Evolutionary conservation across 208 protist genomes (phyloP).

Genomic region (Naegleria lovaniensis): DNA sequence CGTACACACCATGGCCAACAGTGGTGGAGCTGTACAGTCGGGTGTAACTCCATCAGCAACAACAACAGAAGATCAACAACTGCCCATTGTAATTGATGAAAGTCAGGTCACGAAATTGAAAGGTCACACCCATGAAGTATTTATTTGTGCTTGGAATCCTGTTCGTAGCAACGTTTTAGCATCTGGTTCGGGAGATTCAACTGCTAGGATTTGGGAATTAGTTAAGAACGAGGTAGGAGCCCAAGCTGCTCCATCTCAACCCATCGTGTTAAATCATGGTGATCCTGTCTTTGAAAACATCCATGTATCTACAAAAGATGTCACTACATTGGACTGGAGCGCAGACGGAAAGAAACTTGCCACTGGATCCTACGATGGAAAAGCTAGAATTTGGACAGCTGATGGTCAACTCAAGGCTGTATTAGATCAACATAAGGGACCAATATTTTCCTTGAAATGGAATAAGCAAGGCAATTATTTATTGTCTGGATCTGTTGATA

Average conservation of each 20-base stretch:
- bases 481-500: slow-evolving; percentile 63
- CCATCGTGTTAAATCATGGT: slow-evolving; percentile 31
- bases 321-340: slow-evolving; percentile 70
- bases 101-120: slow-evolving; percentile 40
- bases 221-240: slow-evolving; percentile 19
- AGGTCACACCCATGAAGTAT: slow-evolving; percentile 48
- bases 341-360: slow-evolving; percentile 57
- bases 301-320: slow-evolving; percentile 49
- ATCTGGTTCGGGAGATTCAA: slow-evolving; percentile 56
- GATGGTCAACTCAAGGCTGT: slow-evolving; percentile 44
- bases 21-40: background rate
- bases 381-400: slow-evolving; percentile 55
- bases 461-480: slow-evolving; percentile 60
- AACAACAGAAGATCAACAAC: slow-evolving; percentile 25
- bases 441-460: slow-evolving; percentile 77
- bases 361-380: slow-evolving; percentile 74
- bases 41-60: background rate
- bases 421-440: slow-evolving; percentile 52
- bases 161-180: slow-evolving; percentile 31
- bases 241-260: slow-evolving; percentile 4
- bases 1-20: background rate
- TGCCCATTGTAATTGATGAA: slow-evolving; percentile 38
- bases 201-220: slow-evolving; percentile 56
- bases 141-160: slow-evolving; percentile 52
- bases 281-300: background rate